These are phyloP conservation scores for Lactarius hatsudake DNA, from an alignment of 768 basidiomycete species.

Conservation along the genomic window DNA sequence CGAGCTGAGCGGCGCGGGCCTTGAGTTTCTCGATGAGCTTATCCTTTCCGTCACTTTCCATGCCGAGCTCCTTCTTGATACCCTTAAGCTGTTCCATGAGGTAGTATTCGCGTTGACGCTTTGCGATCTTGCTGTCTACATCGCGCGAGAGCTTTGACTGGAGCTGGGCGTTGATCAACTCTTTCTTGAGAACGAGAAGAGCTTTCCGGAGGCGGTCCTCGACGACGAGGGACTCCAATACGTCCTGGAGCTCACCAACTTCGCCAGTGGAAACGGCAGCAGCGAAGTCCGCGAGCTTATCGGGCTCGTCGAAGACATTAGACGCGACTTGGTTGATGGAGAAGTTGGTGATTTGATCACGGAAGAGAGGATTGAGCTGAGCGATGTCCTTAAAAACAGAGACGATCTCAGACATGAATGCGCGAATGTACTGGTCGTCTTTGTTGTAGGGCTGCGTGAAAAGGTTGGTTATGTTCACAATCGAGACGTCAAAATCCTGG, in stretches of 20 bases:
- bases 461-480: constrained; percentile 87
- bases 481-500: constrained; percentile 76
- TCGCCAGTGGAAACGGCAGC: constrained; percentile 96
- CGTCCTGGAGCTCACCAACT: constrained; percentile 87
- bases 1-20: constrained; percentile 73
- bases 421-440: constrained; percentile 92
- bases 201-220: constrained; percentile 90
- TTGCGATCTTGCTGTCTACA: constrained; percentile 92
- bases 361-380: constrained; percentile 94
- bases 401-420: constrained; percentile 95
- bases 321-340: constrained; percentile 88
- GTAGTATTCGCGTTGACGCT: constrained; percentile 92
- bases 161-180: constrained; percentile 93
- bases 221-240: constrained; percentile 81
- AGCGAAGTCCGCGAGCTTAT: constrained; percentile 95
- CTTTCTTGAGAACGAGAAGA: constrained; percentile 92
- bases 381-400: constrained; percentile 99
- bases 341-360: constrained; percentile 97
- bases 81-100: constrained; percentile 96
- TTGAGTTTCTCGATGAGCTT: constrained; percentile 90
- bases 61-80: constrained; percentile 94
- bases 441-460: constrained; percentile 80
- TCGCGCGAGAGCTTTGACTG: constrained; percentile 91
- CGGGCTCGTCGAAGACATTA: constrained; percentile 96
- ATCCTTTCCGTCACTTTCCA: constrained; percentile 95